phyloP scores from a whole-genome alignment of 2,329 filamentous ascomycete genomes.

The Lecanoromycetidae sp. region DNA sequence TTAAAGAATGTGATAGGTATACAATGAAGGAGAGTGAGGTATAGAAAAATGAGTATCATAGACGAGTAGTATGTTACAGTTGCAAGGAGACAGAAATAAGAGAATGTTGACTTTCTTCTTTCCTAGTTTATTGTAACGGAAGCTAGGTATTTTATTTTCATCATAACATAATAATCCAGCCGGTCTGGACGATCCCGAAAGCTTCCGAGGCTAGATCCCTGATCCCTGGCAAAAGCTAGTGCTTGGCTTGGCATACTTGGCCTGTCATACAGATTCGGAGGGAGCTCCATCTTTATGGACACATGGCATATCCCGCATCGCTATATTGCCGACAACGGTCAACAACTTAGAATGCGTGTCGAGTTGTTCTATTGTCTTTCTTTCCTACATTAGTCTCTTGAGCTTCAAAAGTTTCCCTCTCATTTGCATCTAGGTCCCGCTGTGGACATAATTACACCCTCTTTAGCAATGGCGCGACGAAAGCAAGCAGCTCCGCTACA shows the following conservation, averaged over 20 bases:
- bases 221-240: conserved; percentile 1
- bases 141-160: too few species aligned
- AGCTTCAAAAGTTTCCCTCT: not conserved
- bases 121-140: too few species aligned
- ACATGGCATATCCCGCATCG: conserved; percentile 2
- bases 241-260: not conserved
- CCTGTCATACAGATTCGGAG: too few species aligned
- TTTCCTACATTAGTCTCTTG: not conserved
- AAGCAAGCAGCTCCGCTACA: conserved; percentile 56
- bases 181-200: too few species aligned
- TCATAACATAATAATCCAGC: too few species aligned
- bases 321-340: not conserved
- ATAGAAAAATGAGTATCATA: not conserved
- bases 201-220: conserved; percentile 1
- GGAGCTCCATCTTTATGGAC: not conserved
- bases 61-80: not conserved
- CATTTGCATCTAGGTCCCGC: not conserved
- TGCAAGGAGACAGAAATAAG: not conserved
- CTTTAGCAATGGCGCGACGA: conserved; percentile 50
- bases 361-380: not conserved
- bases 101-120: not conserved
- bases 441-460: not conserved
- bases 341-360: not conserved
- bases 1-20: not conserved
- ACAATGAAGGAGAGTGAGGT: not conserved